A percentile compares a stretch with the other conserved stretches of the same genome.
phyloP scores from a whole-genome alignment of 2,329 filamentous ascomycete species.

The Xylaria sp. region DNA sequence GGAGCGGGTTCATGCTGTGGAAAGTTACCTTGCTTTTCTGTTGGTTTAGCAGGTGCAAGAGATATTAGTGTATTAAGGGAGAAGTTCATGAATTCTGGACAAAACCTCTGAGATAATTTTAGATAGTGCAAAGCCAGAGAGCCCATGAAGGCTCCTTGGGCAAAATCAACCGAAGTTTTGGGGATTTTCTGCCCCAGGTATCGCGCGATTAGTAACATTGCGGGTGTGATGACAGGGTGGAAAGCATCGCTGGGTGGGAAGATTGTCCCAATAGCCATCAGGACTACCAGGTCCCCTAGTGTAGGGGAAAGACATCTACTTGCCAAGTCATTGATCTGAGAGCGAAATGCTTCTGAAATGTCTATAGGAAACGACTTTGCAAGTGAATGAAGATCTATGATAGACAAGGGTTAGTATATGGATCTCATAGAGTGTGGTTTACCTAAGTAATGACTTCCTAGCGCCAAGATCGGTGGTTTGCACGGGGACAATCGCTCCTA shows the following conservation, averaged over 20 bases:
- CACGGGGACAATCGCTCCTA: slow-evolving; percentile 54
- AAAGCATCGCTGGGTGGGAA: slow-evolving; percentile 98
- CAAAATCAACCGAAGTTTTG: slow-evolving; percentile 71
- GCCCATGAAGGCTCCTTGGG: slow-evolving; percentile 80
- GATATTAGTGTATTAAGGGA: slow-evolving; percentile 76
- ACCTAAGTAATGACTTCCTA: neutral
- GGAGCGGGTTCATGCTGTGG: slow-evolving; percentile 67
- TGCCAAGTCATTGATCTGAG: slow-evolving; percentile 71
- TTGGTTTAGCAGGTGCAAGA: slow-evolving; percentile 66
- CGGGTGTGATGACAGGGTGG: slow-evolving; percentile 91
- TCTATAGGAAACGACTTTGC: slow-evolving; percentile 85
- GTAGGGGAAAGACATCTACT: slow-evolving; percentile 62
- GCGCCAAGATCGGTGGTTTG: neutral
- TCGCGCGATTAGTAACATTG: slow-evolving; percentile 83
- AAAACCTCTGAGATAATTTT: slow-evolving; percentile 81
- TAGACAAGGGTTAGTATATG: slow-evolving; percentile 13
- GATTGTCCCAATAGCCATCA: slow-evolving; percentile 84
- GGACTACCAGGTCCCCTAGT: slow-evolving; percentile 79
- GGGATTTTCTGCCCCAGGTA: slow-evolving; percentile 84
- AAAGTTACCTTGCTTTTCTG: slow-evolving; percentile 62
- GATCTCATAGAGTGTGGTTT: neutral
- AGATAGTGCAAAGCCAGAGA: slow-evolving; percentile 87
- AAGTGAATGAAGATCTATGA: slow-evolving; percentile 73
- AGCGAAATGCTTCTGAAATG: slow-evolving; percentile 80
- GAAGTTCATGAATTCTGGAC: slow-evolving; percentile 89